These are phyloP conservation scores for Fabrea salina DNA, from an alignment of 169 alveolate species.

Conservation along the genomic window DNA sequence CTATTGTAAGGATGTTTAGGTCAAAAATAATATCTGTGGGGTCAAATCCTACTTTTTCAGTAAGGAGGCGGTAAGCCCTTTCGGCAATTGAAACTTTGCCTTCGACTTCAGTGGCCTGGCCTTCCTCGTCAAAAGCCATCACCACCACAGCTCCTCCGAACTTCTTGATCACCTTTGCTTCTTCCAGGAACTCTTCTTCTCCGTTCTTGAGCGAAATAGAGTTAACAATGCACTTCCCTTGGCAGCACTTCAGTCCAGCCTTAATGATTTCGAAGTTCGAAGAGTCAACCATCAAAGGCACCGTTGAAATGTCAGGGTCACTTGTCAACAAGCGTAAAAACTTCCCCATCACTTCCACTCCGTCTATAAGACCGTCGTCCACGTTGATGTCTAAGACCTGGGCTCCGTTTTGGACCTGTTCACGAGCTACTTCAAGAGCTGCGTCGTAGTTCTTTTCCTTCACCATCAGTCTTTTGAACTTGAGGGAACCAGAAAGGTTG, in stretches of 20 bases:
- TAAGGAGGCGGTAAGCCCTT: slow-evolving; percentile 55
- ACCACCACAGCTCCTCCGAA: slow-evolving; percentile 74
- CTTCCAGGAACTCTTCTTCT: slow-evolving; percentile 61
- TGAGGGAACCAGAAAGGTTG: slow-evolving; percentile 66
- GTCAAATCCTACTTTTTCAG: slow-evolving; percentile 41
- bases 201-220: slow-evolving; percentile 73
- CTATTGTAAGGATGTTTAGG: slow-evolving; percentile 70
- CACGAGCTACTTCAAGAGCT: slow-evolving; percentile 64
- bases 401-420: slow-evolving; percentile 70
- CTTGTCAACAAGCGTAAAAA: slow-evolving; percentile 57
- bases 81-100: slow-evolving; percentile 61
- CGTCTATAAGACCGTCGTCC: slow-evolving; percentile 75
- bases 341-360: slow-evolving; percentile 66
- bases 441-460: slow-evolving; percentile 51
- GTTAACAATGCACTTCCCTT: slow-evolving; percentile 75
- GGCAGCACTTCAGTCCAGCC: slow-evolving; percentile 67
- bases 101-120: slow-evolving; percentile 73
- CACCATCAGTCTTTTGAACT: slow-evolving; percentile 63
- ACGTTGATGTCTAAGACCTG: slow-evolving; percentile 68
- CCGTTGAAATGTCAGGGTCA: slow-evolving; percentile 59
- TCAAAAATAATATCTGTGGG: slow-evolving; percentile 76
- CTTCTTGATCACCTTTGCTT: slow-evolving; percentile 51
- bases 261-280: slow-evolving; percentile 73
- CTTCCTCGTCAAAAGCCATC: slow-evolving; percentile 82
- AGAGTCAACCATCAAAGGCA: slow-evolving; percentile 76